A percentile compares a stretch with the other conserved stretches of the same genome.
phyloP scores from a whole-genome alignment of 768 basidiomycete species.

The Guyanaporus albipodus region DNA sequence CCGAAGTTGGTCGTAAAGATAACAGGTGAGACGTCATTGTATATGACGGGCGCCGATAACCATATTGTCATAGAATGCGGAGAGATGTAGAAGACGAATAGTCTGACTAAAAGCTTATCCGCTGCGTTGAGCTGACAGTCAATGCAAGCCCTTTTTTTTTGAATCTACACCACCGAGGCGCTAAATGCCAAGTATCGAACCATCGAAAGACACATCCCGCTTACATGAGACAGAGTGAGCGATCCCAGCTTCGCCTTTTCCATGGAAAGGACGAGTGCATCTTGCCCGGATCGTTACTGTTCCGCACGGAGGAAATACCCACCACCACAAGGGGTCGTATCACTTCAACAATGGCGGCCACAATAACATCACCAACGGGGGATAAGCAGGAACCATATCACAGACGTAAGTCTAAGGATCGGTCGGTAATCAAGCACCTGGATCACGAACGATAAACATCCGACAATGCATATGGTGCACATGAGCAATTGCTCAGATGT shows the following conservation, averaged over 20 bases:
- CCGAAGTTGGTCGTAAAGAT: conserved; percentile 89
- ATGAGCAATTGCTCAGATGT: conserved; percentile 24
- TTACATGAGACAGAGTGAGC: no score
- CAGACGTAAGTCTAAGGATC: conserved; percentile 49
- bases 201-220: no score
- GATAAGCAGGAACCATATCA: conserved; percentile 70
- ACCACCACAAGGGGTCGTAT: conserved; percentile 34
- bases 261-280: no score
- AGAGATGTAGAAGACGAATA: conserved; percentile 44
- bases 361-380: conserved; percentile 59
- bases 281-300: no score
- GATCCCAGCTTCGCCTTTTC: no score
- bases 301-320: conserved; percentile 33
- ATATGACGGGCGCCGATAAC: not conserved
- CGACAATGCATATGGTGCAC: conserved; percentile 33
- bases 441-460: conserved; percentile 1
- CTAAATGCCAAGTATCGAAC: no score
- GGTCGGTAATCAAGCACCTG: not conserved
- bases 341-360: conserved; percentile 60
- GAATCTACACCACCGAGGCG: not conserved
- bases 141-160: not conserved
- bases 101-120: not conserved
- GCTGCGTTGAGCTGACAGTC: not conserved
- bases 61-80: conserved; percentile 44
- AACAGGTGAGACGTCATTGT: conserved; percentile 50